Percentiles rank a stretch among this genome's conserved stretches.
Conservation (phyloP, 176 grass and related monocot genomes). For the Eragrostis curvula region DNA sequence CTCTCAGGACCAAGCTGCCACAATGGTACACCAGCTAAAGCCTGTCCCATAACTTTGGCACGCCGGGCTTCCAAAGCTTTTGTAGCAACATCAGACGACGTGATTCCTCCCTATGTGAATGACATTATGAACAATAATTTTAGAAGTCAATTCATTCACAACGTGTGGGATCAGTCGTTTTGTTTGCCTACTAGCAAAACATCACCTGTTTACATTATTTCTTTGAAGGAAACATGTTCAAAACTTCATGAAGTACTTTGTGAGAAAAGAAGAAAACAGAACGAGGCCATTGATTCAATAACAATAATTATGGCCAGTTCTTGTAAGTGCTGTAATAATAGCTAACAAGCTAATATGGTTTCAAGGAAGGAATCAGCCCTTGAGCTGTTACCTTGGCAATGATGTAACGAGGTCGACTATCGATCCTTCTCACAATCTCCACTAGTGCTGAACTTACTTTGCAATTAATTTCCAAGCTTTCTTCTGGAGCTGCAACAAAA, state of each 20-base stretch:
- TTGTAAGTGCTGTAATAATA: constrained; percentile 6
- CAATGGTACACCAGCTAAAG: constrained; percentile 89
- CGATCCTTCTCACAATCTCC: constrained; percentile 79
- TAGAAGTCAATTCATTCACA: constrained; percentile 37
- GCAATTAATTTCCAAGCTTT: constrained; percentile 96
- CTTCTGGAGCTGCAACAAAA: constrained; percentile 70
- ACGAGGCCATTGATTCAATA: not conserved
- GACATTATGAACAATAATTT: constrained; percentile 18
- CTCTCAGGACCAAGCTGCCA: constrained; percentile 98
- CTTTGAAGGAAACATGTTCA: constrained; percentile 16
- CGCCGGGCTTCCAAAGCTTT: constrained; percentile 88
- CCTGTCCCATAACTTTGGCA: constrained; percentile 94
- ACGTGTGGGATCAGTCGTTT: constrained; percentile 10
- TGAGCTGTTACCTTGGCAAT: constrained; percentile 86
- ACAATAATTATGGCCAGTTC: constrained; percentile 5
- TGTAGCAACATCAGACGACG: constrained; percentile 97
- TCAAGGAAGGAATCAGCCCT: not conserved
- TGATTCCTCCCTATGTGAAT: constrained; percentile 86
- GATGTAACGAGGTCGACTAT: constrained; percentile 73
- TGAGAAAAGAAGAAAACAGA: constrained; percentile 9
- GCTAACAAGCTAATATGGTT: not conserved
- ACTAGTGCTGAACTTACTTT: constrained; percentile 95
- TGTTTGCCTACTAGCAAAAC: constrained; percentile 28
- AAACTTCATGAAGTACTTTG: constrained; percentile 25
- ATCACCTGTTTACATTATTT: not conserved